These are phyloP conservation scores for Ceratocystiopsis minuta DNA, from an alignment of 2,329 filamentous ascomycete genomes.

Conservation along the genomic window DNA sequence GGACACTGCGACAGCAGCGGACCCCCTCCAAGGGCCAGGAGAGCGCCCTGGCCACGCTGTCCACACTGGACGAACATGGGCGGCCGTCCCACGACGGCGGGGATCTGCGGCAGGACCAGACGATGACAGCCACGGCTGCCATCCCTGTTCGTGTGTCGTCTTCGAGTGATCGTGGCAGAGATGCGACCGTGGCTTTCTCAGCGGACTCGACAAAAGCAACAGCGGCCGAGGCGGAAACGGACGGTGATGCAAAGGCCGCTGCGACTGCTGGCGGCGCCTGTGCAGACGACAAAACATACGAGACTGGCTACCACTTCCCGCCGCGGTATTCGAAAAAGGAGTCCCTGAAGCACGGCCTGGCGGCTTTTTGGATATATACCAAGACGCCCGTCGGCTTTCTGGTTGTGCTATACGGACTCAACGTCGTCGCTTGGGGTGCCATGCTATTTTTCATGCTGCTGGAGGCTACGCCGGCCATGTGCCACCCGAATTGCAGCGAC, in stretches of 20 bases:
- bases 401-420: conserved; percentile 61
- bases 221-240: not conserved
- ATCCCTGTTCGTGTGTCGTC: no score
- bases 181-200: not conserved
- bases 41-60: not conserved
- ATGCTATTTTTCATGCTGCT: conserved; percentile 78
- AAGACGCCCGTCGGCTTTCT: conserved; percentile 59
- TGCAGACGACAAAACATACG: conserved; percentile 20
- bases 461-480: conserved; percentile 59
- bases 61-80: conserved; percentile 4
- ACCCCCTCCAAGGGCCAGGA: not conserved
- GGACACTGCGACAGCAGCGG: not conserved
- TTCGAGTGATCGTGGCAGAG: no score
- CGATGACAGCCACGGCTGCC: no score
- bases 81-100: not conserved
- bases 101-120: not conserved
- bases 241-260: not conserved
- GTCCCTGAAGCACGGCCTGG: conserved; percentile 36
- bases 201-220: not conserved
- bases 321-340: conserved; percentile 41
- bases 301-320: conserved; percentile 49
- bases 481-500: conserved; percentile 48
- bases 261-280: not conserved
- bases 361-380: conserved; percentile 54
- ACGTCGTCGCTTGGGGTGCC: conserved; percentile 74